Conservation (phyloP, 495 filamentous ascomycete species). For the Venustampulla echinocandica region DNA sequence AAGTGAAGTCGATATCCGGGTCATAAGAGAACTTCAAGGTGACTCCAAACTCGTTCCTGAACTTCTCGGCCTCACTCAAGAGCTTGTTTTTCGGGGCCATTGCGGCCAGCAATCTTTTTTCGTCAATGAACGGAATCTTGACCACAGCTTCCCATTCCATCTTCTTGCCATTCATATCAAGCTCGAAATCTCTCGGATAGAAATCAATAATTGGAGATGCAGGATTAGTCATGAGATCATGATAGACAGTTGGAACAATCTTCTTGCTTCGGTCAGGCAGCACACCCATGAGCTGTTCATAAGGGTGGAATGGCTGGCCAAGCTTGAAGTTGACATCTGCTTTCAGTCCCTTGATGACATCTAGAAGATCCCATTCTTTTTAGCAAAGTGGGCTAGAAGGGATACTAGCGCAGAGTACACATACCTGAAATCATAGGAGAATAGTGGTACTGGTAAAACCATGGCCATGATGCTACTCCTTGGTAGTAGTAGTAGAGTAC, state of each 20-base stretch:
- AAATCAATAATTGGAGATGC: constrained; percentile 97
- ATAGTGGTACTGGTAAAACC: constrained; percentile 97
- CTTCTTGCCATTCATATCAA: constrained; percentile 99
- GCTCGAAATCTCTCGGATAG: constrained; percentile 93
- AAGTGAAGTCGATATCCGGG: constrained; percentile 62
- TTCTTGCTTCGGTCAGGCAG: constrained; percentile 93
- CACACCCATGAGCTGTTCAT: constrained; percentile 97
- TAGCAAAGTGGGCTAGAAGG: neutral
- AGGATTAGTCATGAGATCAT: constrained; percentile 81
- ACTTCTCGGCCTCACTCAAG: constrained; percentile 65
- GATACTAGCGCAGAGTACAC: constrained; percentile 6
- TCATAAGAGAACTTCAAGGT: constrained; percentile 88
- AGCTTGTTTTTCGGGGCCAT: constrained; percentile 76
- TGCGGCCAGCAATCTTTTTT: constrained; percentile 69
- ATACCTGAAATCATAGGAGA: constrained; percentile 88
- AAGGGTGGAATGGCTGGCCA: constrained; percentile 89
- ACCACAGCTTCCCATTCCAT: constrained; percentile 99
- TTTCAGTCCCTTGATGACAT: constrained; percentile 79
- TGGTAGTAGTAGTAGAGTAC: constrained; percentile 97
- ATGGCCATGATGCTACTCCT: constrained; percentile 95
- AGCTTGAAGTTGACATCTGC: constrained; percentile 88
- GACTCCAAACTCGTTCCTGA: constrained; percentile 83
- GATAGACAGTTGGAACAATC: constrained; percentile 84
- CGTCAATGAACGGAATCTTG: constrained; percentile 98
- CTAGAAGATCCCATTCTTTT: constrained; percentile 31